Percentiles rank a stretch among this genome's conserved stretches.
These are phyloP conservation scores for Emydomyces testavorans DNA, from an alignment of 2,329 filamentous ascomycete genomes.

Conservation along the genomic window DNA sequence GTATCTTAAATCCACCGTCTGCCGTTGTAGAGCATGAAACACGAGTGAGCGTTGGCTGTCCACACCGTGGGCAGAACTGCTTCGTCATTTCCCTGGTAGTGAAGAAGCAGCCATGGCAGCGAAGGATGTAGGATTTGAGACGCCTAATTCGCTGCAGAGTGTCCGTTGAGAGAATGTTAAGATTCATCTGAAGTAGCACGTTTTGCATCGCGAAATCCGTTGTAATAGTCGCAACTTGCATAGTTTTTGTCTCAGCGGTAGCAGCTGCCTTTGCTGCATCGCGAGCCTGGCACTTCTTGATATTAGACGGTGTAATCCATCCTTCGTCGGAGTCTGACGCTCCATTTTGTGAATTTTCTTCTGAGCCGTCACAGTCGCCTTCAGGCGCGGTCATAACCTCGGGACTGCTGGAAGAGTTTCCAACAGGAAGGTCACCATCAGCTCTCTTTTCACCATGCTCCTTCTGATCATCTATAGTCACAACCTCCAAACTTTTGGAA, in stretches of 20 bases:
- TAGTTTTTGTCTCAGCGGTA: conserved; percentile 48
- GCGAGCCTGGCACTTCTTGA: conserved; percentile 69
- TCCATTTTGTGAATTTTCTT: conserved; percentile 15
- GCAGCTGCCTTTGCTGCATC: conserved; percentile 44
- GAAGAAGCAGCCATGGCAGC: conserved; percentile 88
- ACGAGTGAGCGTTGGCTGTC: conserved; percentile 72
- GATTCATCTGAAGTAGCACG: conserved; percentile 84
- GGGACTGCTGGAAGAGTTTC: neutral
- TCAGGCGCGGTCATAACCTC: neutral
- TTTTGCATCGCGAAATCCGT: conserved; percentile 98
- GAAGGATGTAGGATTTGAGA: conserved; percentile 77
- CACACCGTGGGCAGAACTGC: conserved; percentile 89
- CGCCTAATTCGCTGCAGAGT: conserved; percentile 68
- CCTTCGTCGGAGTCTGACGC: conserved; percentile 48
- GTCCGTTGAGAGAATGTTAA: conserved; percentile 67
- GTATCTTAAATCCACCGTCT: conserved; percentile 68
- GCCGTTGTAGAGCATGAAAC: conserved; percentile 75
- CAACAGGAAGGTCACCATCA: conserved; percentile 5
- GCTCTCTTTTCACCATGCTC: conserved; percentile 15
- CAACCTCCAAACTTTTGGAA: conserved; percentile 22
- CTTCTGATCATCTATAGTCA: conserved; percentile 21
- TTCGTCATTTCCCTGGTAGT: conserved; percentile 71
- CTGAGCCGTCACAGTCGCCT: conserved; percentile 10
- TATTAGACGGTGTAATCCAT: conserved; percentile 91
- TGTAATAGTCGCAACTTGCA: conserved; percentile 85